Evolutionary conservation across 1,139 yeast genomes (phyloP).

Genomic region (Lodderomyces margitis): DNA sequence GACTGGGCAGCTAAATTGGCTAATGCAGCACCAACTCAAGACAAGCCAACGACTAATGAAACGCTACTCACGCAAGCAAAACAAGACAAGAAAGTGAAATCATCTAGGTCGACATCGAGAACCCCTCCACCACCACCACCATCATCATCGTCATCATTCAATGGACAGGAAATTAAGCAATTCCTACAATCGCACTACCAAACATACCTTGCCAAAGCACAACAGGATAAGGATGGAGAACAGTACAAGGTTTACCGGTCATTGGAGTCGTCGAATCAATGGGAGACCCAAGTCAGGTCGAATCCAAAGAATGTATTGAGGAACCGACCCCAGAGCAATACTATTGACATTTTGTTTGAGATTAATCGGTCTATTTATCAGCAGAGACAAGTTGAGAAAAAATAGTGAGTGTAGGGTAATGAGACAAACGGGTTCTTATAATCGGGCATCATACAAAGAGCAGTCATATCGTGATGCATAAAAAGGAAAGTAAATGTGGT

Average conservation of each 20-base stretch:
- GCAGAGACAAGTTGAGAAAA: constrained; percentile 9
- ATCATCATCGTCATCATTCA: constrained; percentile 13
- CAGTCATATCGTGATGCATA: too few relatives aligned
- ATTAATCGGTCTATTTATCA: constrained; percentile 21
- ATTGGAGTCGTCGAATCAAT: constrained; percentile 24
- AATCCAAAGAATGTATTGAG: constrained; percentile 18
- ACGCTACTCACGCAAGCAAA: constrained; percentile 6
- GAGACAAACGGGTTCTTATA: too few relatives aligned
- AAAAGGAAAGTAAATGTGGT: too few relatives aligned
- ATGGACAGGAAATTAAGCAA: constrained; percentile 19
- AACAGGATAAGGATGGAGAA: constrained; percentile 19
- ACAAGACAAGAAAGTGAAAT: constrained; percentile 1
- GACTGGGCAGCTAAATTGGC: constrained; percentile 20
- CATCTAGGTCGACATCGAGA: constrained; percentile 3
- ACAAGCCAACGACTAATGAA: constrained; percentile 1
- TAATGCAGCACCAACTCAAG: constrained; percentile 7
- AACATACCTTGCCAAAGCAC: constrained; percentile 19
- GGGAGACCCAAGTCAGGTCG: constrained; percentile 19
- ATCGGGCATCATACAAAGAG: too few relatives aligned
- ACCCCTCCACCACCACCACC: constrained; percentile 4
- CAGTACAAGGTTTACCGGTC: constrained; percentile 20
- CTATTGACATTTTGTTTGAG: constrained; percentile 21
- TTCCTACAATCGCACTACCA: constrained; percentile 18
- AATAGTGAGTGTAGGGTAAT: too few relatives aligned
- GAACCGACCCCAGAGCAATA: constrained; percentile 11